Base-by-base conservation (phyloP, 106 monocot species). In the Hemerocallis citrina region DNA sequence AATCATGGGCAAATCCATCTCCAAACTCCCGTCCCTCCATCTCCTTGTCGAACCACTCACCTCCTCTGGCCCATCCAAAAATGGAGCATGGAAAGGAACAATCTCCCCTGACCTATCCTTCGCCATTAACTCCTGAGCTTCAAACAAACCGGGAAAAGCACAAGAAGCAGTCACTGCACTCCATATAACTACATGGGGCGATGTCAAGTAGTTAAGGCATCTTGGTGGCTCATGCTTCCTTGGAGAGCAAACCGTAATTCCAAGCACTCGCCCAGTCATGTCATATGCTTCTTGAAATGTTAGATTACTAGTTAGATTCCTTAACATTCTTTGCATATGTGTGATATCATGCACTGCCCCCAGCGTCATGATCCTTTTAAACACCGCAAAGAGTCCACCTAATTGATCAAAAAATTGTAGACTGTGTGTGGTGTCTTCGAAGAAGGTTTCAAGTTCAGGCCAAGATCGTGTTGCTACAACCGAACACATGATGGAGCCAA, bases 211-310 rank as follows among this genome's bases (percentile, higher is more conserved):
- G 51, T 96, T 96, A 7, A 96, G 79, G 57, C 96, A 96, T 57
- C 91, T 39, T 5, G 96, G 96, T n/a, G 91, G 96, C 62, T 91
- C 96, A 55, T 91, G 86, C 73, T 91, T 91, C 41, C 91, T 74
- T 1, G 96, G 77, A 32, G 96, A 96, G 57, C 91, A 96, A 52
- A 96, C 91, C 1, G 96, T 96, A 31, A 96, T 77, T 0, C 87
- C 81, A 21, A 96, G 90, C 48, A 91, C 68, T 7, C 84, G 72
- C 7, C 96, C 96, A 0, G 91, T 96, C 77, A 88, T 81, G 67
- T 95, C 95, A 47, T 95, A 95, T 13, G 90, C 89, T 67, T 95
- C 96, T 61, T 96, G 96, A 48, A 96, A 96, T 23, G 90, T 88
- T 60, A 91, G 67, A 69, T 96, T 91, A 67, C 84, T 87, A 0